Base-by-base conservation (phyloP, 2,329 filamentous ascomycete species). In the Venturia effusa region DNA sequence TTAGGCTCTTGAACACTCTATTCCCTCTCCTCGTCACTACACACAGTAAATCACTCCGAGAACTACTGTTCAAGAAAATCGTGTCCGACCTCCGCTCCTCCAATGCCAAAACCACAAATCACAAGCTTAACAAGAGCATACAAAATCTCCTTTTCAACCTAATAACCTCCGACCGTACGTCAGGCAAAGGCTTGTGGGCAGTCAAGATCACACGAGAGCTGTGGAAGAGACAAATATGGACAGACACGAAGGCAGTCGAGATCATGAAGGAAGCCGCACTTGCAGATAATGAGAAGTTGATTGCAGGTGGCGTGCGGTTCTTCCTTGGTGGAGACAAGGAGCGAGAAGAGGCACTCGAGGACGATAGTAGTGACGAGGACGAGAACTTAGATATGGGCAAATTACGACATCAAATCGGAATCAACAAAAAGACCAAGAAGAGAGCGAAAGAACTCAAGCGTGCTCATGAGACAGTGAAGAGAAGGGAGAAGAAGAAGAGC, bases 351-450 rank as follows among this genome's bases (percentile, higher is more conserved):
- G 81, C 90, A 1, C 79, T 77, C 61, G 90, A 95, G 64, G 93
- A 97, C 67, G 90, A 95, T 67, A 90, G 86, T 75, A 92, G 89
- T 71, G 89, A 91, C 68, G 90, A 95, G 51, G 89, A 91, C 51
- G 84, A 86, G 1, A 78, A 85, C 19, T 75, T 88, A 40, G 92
- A 97, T 73, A 83, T 99, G 69, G 85, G 83, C 65, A 89, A 90
- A 74, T 77, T 97, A 64, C 88, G 88, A 73, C 92, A 97, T 75
- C 89, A 94, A 75, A 83, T 86, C 34, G 88, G 86, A 54, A 95
- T 97, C 78, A 97, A 96, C 81, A 99, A 97, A 78, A 99, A 97
- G 81, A 89, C 86, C 19, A 93, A 89, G 74, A 97, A 97, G 81
- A 87, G 90, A 69, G 84, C 87, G 61, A 89, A 88, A 70, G 83